These are phyloP conservation scores for Hsuehochloa calcarea DNA, from an alignment of 176 grass and related monocot species.

Conservation along the genomic window DNA sequence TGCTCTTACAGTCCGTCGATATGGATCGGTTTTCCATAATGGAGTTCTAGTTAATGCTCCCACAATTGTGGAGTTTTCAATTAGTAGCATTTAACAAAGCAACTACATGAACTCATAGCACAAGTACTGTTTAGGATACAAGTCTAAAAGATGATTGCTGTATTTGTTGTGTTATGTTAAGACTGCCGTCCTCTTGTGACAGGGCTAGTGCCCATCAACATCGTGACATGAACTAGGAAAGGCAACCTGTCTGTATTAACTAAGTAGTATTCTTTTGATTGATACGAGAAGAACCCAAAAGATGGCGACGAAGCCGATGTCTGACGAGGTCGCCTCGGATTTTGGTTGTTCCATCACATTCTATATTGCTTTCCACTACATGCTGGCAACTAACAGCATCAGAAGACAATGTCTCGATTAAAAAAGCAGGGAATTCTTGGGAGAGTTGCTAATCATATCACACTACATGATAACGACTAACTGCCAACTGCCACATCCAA, in stretches of 20 bases:
- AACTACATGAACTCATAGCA: not conserved
- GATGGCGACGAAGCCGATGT: slow-evolving; percentile 23
- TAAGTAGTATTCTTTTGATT: not conserved
- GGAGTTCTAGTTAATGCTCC: not conserved
- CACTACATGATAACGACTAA: slow-evolving; percentile 25
- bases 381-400: slow-evolving; percentile 35
- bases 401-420: slow-evolving; percentile 19
- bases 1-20: not conserved
- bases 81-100: not conserved
- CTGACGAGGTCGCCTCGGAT: slow-evolving; percentile 35
- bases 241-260: not conserved
- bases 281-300: slow-evolving; percentile 26
- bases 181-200: slow-evolving; percentile 44
- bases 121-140: not conserved
- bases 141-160: not conserved
- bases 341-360: slow-evolving; percentile 10
- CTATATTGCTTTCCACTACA: slow-evolving; percentile 33
- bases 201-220: slow-evolving; percentile 32
- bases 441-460: slow-evolving; percentile 13
- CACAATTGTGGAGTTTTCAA: slow-evolving; percentile 16
- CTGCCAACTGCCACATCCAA: slow-evolving; percentile 18
- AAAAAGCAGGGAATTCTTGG: not conserved
- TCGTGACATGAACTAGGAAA: slow-evolving; percentile 37
- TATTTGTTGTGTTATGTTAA: slow-evolving; percentile 22
- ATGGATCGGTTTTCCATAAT: not conserved